A percentile compares a stretch with the other conserved stretches of the same genome.
Evolutionary conservation across 106 monocot species (phyloP).

Genomic region (Platanthera guangdongensis): DNA sequence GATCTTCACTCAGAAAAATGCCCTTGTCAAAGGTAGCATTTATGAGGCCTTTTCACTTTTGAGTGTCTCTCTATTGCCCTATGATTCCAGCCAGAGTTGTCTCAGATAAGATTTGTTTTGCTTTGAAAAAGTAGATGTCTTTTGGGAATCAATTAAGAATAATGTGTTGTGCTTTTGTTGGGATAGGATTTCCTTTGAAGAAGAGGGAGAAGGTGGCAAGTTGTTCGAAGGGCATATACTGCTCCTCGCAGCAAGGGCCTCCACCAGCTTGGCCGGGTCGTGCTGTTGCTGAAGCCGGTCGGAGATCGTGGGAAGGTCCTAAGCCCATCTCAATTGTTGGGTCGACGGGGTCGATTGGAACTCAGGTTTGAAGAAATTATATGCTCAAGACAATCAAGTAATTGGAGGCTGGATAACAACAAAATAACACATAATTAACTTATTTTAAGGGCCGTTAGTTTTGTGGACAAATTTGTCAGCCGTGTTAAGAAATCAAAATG

Average conservation of each 20-base stretch:
- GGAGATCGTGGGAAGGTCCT: conserved; percentile 61
- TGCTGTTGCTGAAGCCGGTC: conserved; percentile 52
- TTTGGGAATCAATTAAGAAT: background rate
- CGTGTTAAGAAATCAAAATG: no score
- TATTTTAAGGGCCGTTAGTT: no score
- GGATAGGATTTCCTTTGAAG: conserved; percentile 6
- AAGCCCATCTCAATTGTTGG: conserved; percentile 91
- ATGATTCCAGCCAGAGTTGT: background rate
- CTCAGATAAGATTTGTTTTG: background rate
- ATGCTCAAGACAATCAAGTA: background rate
- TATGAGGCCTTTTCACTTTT: background rate
- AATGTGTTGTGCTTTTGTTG: background rate
- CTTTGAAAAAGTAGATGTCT: background rate
- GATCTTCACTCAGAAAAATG: background rate
- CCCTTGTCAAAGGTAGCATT: background rate
- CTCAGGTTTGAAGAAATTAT: conserved; percentile 46
- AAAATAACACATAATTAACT: no score
- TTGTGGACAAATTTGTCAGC: no score
- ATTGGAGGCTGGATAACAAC: no score
- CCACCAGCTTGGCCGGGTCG: conserved; percentile 96
- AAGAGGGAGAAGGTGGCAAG: conserved; percentile 5
- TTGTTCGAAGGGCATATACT: conserved; percentile 15
- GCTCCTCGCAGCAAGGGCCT: conserved; percentile 58
- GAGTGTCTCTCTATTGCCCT: no score
- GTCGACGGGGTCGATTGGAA: conserved; percentile 95